phyloP scores from a whole-genome alignment of 140 eudicot genomes.

The Senecio squalidus region DNA sequence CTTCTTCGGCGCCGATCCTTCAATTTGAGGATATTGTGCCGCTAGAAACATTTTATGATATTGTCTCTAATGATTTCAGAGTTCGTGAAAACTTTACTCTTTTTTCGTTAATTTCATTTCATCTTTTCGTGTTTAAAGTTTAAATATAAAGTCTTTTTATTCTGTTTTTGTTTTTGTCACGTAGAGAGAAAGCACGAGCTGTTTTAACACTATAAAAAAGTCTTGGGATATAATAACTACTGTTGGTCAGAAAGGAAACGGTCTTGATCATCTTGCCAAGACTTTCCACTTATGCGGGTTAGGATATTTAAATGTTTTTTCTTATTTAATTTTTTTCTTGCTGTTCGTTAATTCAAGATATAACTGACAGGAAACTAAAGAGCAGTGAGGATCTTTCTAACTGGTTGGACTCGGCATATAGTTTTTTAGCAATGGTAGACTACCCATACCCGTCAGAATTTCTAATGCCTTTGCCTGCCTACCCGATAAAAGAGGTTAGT shows the following conservation, averaged over 20 bases:
- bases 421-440: constrained; percentile 81
- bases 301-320: background rate
- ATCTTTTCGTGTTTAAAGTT: background rate
- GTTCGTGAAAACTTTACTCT: constrained; percentile 35
- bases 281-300: constrained; percentile 77
- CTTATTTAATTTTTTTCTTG: background rate
- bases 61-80: constrained; percentile 77
- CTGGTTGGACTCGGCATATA: constrained; percentile 84
- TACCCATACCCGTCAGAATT: constrained; percentile 77
- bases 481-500: constrained; percentile 81
- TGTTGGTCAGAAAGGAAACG: constrained; percentile 43
- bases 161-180: background rate
- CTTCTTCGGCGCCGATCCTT: constrained; percentile 93
- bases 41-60: constrained; percentile 65
- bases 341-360: constrained; percentile 4
- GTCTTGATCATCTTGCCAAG: constrained; percentile 55
- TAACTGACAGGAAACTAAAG: constrained; percentile 52
- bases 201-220: constrained; percentile 80
- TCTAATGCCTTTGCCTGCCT: constrained; percentile 84
- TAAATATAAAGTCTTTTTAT: background rate
- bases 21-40: constrained; percentile 93
- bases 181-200: constrained; percentile 77
- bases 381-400: constrained; percentile 46
- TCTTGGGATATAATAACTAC: constrained; percentile 66
- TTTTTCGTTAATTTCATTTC: background rate